Conservation (phyloP, 331 rosid species). For the Cydonia oblonga region DNA sequence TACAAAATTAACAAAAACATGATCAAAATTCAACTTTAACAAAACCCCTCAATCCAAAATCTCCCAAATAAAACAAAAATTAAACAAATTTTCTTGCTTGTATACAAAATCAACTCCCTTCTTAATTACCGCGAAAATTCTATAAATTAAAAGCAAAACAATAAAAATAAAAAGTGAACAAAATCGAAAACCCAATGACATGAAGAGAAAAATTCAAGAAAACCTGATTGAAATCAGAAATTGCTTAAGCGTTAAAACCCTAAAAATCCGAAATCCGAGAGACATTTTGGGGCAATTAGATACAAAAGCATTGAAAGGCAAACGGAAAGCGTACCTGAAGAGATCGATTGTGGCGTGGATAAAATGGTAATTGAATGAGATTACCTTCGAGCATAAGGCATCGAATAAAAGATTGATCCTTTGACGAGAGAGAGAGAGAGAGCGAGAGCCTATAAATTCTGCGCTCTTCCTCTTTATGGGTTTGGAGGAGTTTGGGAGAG, state of each 20-base stretch:
- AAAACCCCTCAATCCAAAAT: not conserved
- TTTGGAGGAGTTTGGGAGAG: too few relatives aligned
- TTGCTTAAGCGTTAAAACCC: conserved; percentile 24
- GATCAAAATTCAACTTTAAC: not conserved
- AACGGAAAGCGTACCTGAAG: conserved; percentile 26
- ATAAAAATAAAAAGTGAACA: not conserved
- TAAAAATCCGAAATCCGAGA: conserved; percentile 12
- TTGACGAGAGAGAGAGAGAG: not conserved
- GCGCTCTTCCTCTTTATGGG: not conserved
- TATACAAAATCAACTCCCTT: too few relatives aligned
- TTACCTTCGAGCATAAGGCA: conserved; percentile 16
- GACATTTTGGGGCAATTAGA: not conserved
- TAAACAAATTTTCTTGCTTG: not conserved
- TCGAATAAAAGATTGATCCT: not conserved
- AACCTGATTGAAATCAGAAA: conserved; percentile 24
- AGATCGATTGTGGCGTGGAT: conserved; percentile 21
- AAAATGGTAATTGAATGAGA: not conserved
- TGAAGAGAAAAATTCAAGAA: not conserved
- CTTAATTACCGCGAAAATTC: not conserved
- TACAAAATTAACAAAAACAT: not conserved
- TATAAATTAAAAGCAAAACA: not conserved
- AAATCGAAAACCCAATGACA: not conserved
- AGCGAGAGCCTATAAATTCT: not conserved
- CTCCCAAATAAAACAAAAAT: not conserved
- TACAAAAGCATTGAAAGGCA: not conserved